phyloP scores from a whole-genome alignment of 1,284 basidiomycete genomes.

The Boletus smithii region DNA sequence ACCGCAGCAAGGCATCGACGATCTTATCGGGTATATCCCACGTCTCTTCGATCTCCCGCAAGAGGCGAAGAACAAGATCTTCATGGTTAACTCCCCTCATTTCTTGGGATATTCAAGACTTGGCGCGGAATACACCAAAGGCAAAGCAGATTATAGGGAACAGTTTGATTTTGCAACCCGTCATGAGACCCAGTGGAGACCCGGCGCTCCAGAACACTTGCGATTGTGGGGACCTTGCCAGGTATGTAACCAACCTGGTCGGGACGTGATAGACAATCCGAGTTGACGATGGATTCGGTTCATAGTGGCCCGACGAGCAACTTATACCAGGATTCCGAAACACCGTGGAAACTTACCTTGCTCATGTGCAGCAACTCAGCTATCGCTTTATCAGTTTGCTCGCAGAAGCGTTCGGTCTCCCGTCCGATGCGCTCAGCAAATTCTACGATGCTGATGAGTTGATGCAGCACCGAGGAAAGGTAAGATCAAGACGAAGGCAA shows the following conservation, averaged over 20 bases:
- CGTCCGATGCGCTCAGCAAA: constrained; percentile 29
- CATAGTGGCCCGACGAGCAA: constrained; percentile 39
- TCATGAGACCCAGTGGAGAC: constrained; percentile 35
- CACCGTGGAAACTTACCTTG: constrained; percentile 28
- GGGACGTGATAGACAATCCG: background rate
- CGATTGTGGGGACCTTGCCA: constrained; percentile 40
- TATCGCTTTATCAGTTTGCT: constrained; percentile 26
- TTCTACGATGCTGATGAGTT: constrained; percentile 33
- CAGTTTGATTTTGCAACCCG: constrained; percentile 43
- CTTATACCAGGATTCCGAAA: constrained; percentile 37
- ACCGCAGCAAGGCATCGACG: constrained; percentile 28
- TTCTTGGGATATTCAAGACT: constrained; percentile 41
- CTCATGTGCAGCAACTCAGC: constrained; percentile 29
- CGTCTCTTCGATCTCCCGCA: constrained; percentile 39
- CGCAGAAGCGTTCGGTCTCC: constrained; percentile 32
- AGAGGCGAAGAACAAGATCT: constrained; percentile 35
- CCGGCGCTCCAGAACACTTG: constrained; percentile 38
- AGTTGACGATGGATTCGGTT: background rate
- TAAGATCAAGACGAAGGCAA: constrained; percentile 5
- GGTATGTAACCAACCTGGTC: constrained; percentile 24
- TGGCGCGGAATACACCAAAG: constrained; percentile 39
- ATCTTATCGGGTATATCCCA: constrained; percentile 31
- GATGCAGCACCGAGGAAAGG: constrained; percentile 35
- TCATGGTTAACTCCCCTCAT: constrained; percentile 40
- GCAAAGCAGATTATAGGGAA: constrained; percentile 36